These are phyloP conservation scores for Rhynchosporium graminicola DNA, from an alignment of 2,329 filamentous ascomycete species.

Conservation along the genomic window DNA sequence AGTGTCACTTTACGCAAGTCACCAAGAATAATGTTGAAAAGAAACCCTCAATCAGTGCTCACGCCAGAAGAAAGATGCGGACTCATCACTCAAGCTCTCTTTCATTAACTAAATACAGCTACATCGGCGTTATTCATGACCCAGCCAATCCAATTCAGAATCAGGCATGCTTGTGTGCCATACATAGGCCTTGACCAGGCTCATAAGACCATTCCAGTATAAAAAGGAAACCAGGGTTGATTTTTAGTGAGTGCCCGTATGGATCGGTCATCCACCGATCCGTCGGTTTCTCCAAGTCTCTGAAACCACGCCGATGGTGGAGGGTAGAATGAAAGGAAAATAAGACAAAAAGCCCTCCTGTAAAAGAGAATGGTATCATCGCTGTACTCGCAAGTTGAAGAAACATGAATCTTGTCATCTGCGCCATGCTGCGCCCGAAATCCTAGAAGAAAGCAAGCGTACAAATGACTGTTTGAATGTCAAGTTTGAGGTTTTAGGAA, in stretches of 20 bases:
- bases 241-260: background rate
- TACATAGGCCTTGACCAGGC: background rate
- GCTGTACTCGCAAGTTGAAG: conserved; percentile 27
- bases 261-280: background rate
- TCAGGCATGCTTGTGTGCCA: background rate
- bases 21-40: background rate
- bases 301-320: background rate
- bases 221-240: background rate
- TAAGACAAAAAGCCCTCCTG: background rate
- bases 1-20: too few relatives aligned
- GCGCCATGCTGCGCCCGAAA: conserved; percentile 23
- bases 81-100: conserved; percentile 2
- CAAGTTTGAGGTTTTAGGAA: background rate
- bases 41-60: background rate
- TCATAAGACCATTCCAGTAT: too few relatives aligned
- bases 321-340: background rate
- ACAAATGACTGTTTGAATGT: conserved; percentile 7
- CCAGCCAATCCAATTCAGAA: conserved; percentile 10
- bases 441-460: conserved; percentile 2
- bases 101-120: conserved; percentile 11
- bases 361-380: conserved; percentile 37
- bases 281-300: background rate
- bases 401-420: conserved; percentile 12
- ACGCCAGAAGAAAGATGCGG: background rate
- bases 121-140: conserved; percentile 12